Conservation (phyloP, 1,139 yeast genomes). For the Saccharomyces hybrid region DNA sequence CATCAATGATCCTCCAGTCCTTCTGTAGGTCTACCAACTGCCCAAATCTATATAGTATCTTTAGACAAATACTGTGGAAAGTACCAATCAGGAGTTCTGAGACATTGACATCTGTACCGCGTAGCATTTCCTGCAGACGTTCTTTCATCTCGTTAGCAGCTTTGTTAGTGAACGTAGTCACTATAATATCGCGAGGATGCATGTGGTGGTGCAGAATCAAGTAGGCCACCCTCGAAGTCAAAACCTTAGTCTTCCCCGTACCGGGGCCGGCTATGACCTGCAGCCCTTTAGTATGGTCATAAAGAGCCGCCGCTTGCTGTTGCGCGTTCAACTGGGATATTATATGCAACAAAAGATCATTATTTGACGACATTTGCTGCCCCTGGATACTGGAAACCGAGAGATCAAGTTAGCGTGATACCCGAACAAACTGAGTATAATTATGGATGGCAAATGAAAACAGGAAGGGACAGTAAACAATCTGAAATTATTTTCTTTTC, state of each 20-base stretch:
- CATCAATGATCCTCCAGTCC: slow-evolving; percentile 56
- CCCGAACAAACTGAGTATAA: not conserved
- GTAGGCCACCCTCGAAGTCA: slow-evolving; percentile 71
- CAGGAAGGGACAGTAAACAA: not conserved
- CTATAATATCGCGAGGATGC: slow-evolving; percentile 56
- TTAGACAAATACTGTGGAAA: slow-evolving; percentile 71
- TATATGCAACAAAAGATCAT: not conserved
- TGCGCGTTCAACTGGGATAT: slow-evolving; percentile 40
- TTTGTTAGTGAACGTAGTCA: slow-evolving; percentile 84
- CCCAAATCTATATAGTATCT: slow-evolving; percentile 54
- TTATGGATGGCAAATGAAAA: not conserved
- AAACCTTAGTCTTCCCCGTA: slow-evolving; percentile 75
- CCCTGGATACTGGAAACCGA: not conserved
- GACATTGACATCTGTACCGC: slow-evolving; percentile 34
- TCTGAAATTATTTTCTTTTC: not conserved
- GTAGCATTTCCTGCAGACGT: slow-evolving; percentile 42
- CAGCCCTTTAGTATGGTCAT: slow-evolving; percentile 44
- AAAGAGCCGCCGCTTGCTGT: slow-evolving; percentile 57
- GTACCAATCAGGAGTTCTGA: slow-evolving; percentile 64
- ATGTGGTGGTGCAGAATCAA: slow-evolving; percentile 45
- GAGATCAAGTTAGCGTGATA: not conserved
- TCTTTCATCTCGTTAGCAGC: slow-evolving; percentile 81
- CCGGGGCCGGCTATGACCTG: slow-evolving; percentile 94
- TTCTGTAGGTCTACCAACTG: slow-evolving; percentile 39
- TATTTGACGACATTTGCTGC: not conserved